Evolutionary conservation across 2,329 filamentous ascomycete species (phyloP).

Genomic region (Aspergillus japonicus): DNA sequence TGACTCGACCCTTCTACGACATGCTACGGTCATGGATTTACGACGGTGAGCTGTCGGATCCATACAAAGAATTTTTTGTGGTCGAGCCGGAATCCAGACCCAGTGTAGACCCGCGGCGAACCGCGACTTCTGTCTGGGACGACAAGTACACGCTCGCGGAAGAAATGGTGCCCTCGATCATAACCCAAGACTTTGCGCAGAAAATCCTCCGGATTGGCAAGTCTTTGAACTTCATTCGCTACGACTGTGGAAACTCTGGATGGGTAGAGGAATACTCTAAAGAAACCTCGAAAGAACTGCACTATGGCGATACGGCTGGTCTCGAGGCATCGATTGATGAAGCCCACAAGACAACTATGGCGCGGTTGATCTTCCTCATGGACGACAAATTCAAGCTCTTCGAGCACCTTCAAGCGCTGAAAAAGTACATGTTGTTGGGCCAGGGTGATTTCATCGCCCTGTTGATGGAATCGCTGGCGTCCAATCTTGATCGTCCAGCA

Average conservation of each 20-base stretch:
- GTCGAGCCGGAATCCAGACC: conserved; percentile 68
- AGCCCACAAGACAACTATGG: conserved; percentile 98
- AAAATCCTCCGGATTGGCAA: conserved; percentile 98
- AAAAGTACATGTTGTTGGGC: conserved; percentile 90
- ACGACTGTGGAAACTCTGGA: conserved; percentile 86
- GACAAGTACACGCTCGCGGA: conserved; percentile 89
- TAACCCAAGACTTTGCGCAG: conserved; percentile 88
- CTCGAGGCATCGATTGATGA: conserved; percentile 93
- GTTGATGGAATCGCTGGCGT: conserved; percentile 92
- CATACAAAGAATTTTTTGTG: conserved; percentile 93
- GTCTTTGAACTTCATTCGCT: conserved; percentile 95
- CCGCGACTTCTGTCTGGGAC: conserved; percentile 90
- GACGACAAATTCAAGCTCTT: conserved; percentile 92
- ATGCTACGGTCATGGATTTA: conserved; percentile 98
- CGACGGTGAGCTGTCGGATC: conserved; percentile 95
- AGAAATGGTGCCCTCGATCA: conserved; percentile 87
- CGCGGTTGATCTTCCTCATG: conserved; percentile 89
- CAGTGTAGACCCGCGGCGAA: conserved; percentile 48
- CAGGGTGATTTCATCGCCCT: conserved; percentile 97
- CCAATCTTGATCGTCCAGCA: conserved; percentile 91
- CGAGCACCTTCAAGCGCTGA: conserved; percentile 84
- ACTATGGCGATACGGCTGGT: conserved; percentile 88
- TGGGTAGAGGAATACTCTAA: conserved; percentile 98
- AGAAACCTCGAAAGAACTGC: conserved; percentile 83
- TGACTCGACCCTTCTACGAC: conserved; percentile 93